These are phyloP conservation scores for Yamadazyma pseudoaaseri DNA, from an alignment of 1,139 yeast species.

Conservation along the genomic window DNA sequence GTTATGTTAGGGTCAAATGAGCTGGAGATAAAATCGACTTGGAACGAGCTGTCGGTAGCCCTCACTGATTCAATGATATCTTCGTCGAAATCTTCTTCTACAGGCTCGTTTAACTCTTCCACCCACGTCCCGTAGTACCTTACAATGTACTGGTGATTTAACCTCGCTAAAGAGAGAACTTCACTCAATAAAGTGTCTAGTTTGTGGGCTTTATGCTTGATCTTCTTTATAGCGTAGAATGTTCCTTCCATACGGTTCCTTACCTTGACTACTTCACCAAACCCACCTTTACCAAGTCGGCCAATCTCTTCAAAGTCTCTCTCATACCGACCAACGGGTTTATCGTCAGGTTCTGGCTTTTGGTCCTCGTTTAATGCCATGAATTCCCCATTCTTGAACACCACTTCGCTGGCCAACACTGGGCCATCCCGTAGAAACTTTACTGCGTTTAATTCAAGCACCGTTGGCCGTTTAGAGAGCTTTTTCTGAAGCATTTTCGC, in stretches of 20 bases:
- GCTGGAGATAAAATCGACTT: slow-evolving; percentile 65
- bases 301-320: slow-evolving; percentile 93
- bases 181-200: slow-evolving; percentile 82
- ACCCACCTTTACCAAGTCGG: slow-evolving; percentile 91
- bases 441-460: slow-evolving; percentile 79
- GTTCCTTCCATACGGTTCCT: slow-evolving; percentile 91
- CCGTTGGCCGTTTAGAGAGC: slow-evolving; percentile 73
- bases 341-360: background rate
- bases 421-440: slow-evolving; percentile 76
- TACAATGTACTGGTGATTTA: slow-evolving; percentile 94
- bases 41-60: slow-evolving; percentile 37
- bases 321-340: slow-evolving; percentile 34
- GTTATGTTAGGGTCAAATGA: slow-evolving; percentile 62
- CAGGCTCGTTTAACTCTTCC: slow-evolving; percentile 54
- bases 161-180: slow-evolving; percentile 84
- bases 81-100: slow-evolving; percentile 20
- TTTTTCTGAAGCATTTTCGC: slow-evolving; percentile 62
- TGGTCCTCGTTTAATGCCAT: background rate
- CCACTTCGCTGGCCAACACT: slow-evolving; percentile 18
- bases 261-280: slow-evolving; percentile 96
- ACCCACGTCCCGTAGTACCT: slow-evolving; percentile 97
- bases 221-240: slow-evolving; percentile 90
- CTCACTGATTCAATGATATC: slow-evolving; percentile 25
- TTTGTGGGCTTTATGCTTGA: slow-evolving; percentile 77
- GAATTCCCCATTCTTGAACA: slow-evolving; percentile 13